Conservation (phyloP, 495 filamentous ascomycete species). For the Aspergillus ellipticus region DNA sequence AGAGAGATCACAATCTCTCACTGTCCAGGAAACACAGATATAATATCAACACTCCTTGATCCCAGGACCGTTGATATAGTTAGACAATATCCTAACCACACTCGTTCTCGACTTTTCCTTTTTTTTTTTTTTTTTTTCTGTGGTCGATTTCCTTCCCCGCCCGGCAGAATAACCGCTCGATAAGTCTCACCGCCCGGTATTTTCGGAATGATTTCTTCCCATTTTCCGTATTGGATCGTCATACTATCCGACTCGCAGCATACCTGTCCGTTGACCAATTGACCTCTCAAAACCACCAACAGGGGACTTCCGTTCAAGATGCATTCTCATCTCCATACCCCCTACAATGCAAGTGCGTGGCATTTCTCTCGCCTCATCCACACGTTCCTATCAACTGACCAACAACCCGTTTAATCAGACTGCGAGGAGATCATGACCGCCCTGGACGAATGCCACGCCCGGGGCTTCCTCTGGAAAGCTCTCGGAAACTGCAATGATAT, state of each 20-base stretch:
- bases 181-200: conserved; percentile 26
- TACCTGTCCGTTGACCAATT: background rate
- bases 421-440: conserved; percentile 91
- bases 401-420: conserved; percentile 46
- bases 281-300: background rate
- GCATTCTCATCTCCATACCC: conserved; percentile 96
- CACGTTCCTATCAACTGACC: conserved; percentile 6
- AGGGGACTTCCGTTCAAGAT: conserved; percentile 46
- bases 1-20: background rate
- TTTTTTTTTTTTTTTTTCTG: conserved; percentile 29
- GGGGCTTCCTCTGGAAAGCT: conserved; percentile 84
- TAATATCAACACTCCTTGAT: background rate
- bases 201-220: background rate
- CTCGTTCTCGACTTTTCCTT: conserved; percentile 23
- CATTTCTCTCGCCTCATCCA: background rate
- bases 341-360: conserved; percentile 74
- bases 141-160: conserved; percentile 12
- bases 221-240: background rate
- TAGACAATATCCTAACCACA: conserved; percentile 4
- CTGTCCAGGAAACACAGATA: background rate
- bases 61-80: background rate
- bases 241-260: background rate
- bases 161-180: conserved; percentile 32
- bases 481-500: conserved; percentile 84
- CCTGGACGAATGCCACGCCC: conserved; percentile 93